Percentiles rank a stretch among this genome's conserved stretches.
Conservation (phyloP, 805 yeast genomes). For the Wickerhamiella spandovensis region DNA sequence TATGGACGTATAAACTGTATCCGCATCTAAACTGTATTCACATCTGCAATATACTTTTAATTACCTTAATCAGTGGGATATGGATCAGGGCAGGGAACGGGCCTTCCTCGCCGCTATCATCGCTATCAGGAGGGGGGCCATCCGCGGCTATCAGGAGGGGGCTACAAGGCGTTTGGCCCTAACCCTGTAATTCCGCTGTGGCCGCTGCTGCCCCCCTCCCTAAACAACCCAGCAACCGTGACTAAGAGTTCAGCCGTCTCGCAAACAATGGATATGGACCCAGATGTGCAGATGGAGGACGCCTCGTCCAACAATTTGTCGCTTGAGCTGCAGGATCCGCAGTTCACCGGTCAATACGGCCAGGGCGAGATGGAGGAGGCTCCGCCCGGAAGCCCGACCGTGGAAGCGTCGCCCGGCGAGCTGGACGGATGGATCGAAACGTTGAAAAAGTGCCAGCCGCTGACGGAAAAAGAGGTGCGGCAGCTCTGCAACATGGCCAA, state of each 20-base stretch:
- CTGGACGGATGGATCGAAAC: slow-evolving; percentile 86
- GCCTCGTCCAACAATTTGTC: slow-evolving; percentile 10
- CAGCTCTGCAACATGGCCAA: slow-evolving; percentile 80
- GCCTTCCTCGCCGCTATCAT: no score
- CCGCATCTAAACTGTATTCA: no score
- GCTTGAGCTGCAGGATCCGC: slow-evolving; percentile 5
- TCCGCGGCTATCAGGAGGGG: no score
- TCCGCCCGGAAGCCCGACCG: slow-evolving; percentile 7
- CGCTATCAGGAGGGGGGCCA: no score
- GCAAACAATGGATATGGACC: slow-evolving; percentile 25
- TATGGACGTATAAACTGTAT: no score
- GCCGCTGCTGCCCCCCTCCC: not conserved
- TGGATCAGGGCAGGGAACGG: no score
- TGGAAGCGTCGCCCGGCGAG: slow-evolving; percentile 45
- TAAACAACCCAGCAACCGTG: not conserved
- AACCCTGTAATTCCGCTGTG: no score
- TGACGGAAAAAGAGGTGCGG: slow-evolving; percentile 68
- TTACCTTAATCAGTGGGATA: no score
- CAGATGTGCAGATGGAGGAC: slow-evolving; percentile 29
- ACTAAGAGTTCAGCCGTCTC: not conserved
- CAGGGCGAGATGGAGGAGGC: slow-evolving; percentile 4
- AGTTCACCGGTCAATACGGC: slow-evolving; percentile 1
- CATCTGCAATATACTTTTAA: no score
- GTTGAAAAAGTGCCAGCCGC: slow-evolving; percentile 69
- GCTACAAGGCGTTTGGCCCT: no score